Evolutionary conservation across 257 asterid genomes (phyloP), one percentile per base, ranked within the genome.

Genomic region (Solanum ahanhuiri): DNA sequence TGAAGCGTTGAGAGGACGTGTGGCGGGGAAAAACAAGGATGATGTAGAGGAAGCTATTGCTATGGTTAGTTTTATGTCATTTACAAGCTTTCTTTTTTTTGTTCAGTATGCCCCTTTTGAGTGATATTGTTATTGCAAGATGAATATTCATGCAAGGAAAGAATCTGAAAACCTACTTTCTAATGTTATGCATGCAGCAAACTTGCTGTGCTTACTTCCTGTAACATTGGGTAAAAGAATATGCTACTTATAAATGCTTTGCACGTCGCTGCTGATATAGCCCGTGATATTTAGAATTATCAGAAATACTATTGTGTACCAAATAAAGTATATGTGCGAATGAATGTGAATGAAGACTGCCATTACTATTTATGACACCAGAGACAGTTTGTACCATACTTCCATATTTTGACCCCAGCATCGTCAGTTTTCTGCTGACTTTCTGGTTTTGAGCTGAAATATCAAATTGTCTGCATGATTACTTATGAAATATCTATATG

Each of bases 1-100:
- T 66, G 98, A 96, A 90, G 90, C 94, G 76, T 79, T 96, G 81
- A 92, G 91, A 90, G 98, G 98, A 60, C 98, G 97, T 20, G 95
- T 94, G 77, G 95, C 98, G 45, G 98, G 98, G 23, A 92, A 76
- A 92, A 95, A 95, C 95, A 93, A 91, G 90, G 98, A 96, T 87
- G 99, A 96, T 10, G 98, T 95, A 48, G 95, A 91, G 89, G 98
- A 93, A 91, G 99, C 99, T 88, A 94, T 96, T 89, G 90, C 94
- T 66, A 95, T 96, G 99, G 99, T 95, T 86, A 72, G 97, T 90
- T 86, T 73, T 39, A 25, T 60, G 70, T 31, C 58, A 20, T 66
- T 86, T 86, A 69, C 14, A 45, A 28, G 22, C 10, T n/a, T 23
- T 64, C 39, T 84, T 48, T 63, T 39, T 43, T 28, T 79, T 28